Evolutionary conservation across 768 basidiomycete genomes (phyloP).

Genomic region (Mycena haematopus): DNA sequence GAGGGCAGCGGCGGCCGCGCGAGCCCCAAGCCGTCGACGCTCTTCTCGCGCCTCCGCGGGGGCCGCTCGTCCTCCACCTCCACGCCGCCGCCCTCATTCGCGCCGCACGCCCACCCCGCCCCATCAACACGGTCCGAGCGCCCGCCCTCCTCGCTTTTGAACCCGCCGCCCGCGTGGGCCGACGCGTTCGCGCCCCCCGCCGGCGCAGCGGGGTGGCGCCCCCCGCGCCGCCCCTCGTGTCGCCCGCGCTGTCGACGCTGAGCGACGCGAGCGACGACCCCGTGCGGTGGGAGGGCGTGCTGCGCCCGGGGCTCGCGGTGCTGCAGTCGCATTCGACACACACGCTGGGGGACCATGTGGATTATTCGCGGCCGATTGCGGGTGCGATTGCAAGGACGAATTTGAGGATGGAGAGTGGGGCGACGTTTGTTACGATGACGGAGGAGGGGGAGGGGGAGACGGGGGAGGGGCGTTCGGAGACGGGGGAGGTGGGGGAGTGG

Average conservation of each 20-base stretch:
- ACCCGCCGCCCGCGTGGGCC: constrained; percentile 15
- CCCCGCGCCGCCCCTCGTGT: not conserved
- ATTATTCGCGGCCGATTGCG: constrained; percentile 28
- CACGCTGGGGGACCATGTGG: constrained; percentile 24
- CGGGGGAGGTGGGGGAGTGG: not conserved
- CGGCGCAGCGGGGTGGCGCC: not conserved
- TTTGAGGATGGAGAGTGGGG: constrained; percentile 15
- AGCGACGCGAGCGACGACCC: not conserved
- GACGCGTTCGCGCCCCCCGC: not conserved
- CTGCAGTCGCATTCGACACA: constrained; percentile 22
- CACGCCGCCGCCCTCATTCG: too few species aligned
- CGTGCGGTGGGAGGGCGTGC: constrained; percentile 5
- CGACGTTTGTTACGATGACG: constrained; percentile 7
- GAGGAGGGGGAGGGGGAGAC: not conserved
- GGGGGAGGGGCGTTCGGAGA: not conserved
- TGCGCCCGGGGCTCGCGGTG: constrained; percentile 22
- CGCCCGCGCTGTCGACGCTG: not conserved
- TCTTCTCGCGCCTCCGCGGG: constrained; percentile 7
- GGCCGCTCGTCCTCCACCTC: not conserved
- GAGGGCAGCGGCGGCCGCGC: not conserved
- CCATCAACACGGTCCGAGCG: not conserved
- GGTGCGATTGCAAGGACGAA: not conserved
- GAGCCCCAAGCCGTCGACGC: not conserved
- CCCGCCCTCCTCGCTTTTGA: constrained; percentile 18
- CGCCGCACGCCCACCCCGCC: too few species aligned